phyloP scores from a whole-genome alignment of 148 eudicot species.

The Pharnaceum exiguum region DNA sequence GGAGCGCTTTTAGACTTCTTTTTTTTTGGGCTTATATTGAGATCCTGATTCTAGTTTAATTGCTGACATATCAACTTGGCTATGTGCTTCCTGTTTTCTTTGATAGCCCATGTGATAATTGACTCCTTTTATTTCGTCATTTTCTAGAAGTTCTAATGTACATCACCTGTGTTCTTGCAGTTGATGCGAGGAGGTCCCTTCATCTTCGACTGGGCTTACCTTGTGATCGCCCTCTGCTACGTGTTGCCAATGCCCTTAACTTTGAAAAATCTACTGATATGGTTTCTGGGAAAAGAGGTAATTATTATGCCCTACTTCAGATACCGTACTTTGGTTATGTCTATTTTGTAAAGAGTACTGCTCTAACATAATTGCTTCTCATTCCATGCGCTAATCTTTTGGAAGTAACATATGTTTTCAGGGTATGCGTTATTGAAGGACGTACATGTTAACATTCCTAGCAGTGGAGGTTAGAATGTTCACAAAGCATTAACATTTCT shows the following conservation, averaged over 20 bases:
- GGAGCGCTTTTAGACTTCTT: too few species aligned
- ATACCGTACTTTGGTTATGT: not conserved
- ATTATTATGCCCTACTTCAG: not conserved
- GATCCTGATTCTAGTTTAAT: too few species aligned
- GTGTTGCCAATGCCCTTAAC: conserved; percentile 75
- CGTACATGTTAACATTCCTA: conserved; percentile 76
- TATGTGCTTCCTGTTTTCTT: too few species aligned
- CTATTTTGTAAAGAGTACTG: too few species aligned
- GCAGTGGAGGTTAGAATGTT: conserved; percentile 74
- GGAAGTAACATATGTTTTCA: conserved; percentile 23
- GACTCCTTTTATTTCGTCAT: not conserved
- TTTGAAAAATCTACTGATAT: conserved; percentile 34
- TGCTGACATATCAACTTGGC: too few species aligned
- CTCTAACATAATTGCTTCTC: conserved; percentile 3
- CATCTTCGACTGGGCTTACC: conserved; percentile 90
- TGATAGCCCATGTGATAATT: too few species aligned
- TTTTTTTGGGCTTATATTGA: too few species aligned
- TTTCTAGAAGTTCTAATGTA: conserved; percentile 1
- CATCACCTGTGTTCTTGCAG: conserved; percentile 32
- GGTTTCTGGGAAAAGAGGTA: conserved; percentile 53
- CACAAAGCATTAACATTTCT: not conserved
- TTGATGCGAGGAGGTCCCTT: conserved; percentile 78
- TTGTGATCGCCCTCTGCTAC: conserved; percentile 85
- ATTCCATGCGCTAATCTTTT: conserved; percentile 7
- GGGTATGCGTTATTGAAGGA: conserved; percentile 78